These are phyloP conservation scores for Citrus reticulata DNA, from an alignment of 345 rosid species.

Conservation along the genomic window DNA sequence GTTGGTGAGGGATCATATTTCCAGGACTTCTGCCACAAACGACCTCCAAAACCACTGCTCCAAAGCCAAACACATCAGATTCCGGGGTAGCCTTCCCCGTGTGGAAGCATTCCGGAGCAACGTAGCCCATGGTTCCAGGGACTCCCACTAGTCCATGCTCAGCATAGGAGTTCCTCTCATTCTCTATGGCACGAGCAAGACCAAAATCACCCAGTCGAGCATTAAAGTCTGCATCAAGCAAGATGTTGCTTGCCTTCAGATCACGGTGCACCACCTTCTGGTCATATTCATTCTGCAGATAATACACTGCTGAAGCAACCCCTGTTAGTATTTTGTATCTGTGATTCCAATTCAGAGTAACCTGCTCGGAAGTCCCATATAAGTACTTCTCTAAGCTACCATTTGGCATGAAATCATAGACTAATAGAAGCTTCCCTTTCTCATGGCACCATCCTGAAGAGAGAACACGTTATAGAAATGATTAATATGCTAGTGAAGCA, in stretches of 20 bases:
- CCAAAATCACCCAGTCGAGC: conserved; percentile 44
- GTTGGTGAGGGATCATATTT: conserved; percentile 21
- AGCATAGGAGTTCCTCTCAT: conserved; percentile 35
- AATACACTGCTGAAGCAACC: conserved; percentile 42
- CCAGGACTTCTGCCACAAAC: conserved; percentile 32
- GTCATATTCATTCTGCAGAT: conserved; percentile 37
- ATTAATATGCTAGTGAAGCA: neutral
- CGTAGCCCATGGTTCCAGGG: conserved; percentile 37
- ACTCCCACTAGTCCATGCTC: conserved; percentile 26
- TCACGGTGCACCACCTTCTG: conserved; percentile 46
- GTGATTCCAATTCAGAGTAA: conserved; percentile 23
- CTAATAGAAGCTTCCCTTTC: conserved; percentile 38
- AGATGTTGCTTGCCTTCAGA: conserved; percentile 43
- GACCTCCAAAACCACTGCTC: conserved; percentile 43
- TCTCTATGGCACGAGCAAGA: conserved; percentile 37
- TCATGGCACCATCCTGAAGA: conserved; percentile 43
- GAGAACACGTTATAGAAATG: neutral
- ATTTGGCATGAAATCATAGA: conserved; percentile 52
- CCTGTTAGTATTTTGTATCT: conserved; percentile 33
- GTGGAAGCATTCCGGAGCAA: conserved; percentile 49
- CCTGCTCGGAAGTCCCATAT: conserved; percentile 3
- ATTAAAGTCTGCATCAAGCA: conserved; percentile 35
- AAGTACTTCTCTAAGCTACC: conserved; percentile 46
- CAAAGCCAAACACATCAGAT: conserved; percentile 47
- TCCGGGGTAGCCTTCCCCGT: conserved; percentile 38